These are phyloP conservation scores for Phallus indusiatus DNA, from an alignment of 768 basidiomycete genomes.

Conservation along the genomic window DNA sequence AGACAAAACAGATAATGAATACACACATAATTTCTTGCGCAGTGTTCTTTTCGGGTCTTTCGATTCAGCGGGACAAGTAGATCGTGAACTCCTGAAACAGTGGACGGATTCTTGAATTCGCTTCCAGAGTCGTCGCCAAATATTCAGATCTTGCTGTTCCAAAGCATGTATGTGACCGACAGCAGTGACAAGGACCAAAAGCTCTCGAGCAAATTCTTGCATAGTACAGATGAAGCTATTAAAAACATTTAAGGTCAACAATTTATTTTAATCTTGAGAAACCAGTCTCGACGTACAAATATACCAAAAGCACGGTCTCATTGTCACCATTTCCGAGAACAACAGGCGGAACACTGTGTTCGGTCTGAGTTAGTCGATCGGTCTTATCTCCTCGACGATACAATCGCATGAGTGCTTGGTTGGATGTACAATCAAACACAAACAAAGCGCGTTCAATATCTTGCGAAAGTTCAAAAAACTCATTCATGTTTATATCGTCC, in stretches of 20 bases:
- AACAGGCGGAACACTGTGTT: conserved; percentile 28
- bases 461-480: conserved; percentile 56
- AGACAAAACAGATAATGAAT: neutral
- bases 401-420: conserved; percentile 69
- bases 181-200: conserved; percentile 73
- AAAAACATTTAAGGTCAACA: neutral
- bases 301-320: conserved; percentile 81
- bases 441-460: conserved; percentile 59
- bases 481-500: conserved; percentile 27
- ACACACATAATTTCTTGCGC: conserved; percentile 13
- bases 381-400: conserved; percentile 44
- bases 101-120: conserved; percentile 15
- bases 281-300: conserved; percentile 57
- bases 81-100: neutral
- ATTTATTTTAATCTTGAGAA: neutral
- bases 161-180: conserved; percentile 70
- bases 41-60: conserved; percentile 2
- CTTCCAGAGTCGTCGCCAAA: conserved; percentile 29
- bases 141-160: conserved; percentile 37
- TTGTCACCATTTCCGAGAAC: conserved; percentile 39
- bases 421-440: conserved; percentile 74
- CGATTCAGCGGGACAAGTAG: neutral
- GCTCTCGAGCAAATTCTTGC: conserved; percentile 86
- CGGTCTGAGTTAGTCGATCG: conserved; percentile 11
- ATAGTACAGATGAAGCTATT: conserved; percentile 89